Base-by-base conservation (phyloP, 2,329 filamentous ascomycete species). In the Exophiala phaeomuriformis region DNA sequence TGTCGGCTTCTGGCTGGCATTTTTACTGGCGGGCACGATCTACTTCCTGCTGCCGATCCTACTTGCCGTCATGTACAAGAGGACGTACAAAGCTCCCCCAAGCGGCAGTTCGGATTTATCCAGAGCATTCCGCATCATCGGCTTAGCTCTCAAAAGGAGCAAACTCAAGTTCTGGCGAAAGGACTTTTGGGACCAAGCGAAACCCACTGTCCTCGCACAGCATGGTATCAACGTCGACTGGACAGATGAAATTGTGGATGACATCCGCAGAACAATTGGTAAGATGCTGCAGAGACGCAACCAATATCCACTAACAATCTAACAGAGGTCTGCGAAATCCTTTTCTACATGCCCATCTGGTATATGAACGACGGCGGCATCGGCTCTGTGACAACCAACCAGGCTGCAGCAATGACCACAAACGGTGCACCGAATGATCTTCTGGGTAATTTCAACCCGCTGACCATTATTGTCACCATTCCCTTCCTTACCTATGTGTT, bases 1-100 rank as follows among this genome's bases (percentile, higher is more conserved):
- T 57, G 77, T 88, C 45, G 85, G 85, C 3, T 89, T 87, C 73
- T 89, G 83, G 83, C 76, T 86, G 28, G 77, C 85, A 0, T 89
- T 77, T 71, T 68, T 84, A 32, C 75, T 88, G n/a, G 84, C 85
- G 5, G 86, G 84, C 1, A 67, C 74, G 51, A 70, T 86, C 63
- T 85, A 86, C 72, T 42, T 74, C 19, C 10, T 41, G 19, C 19
- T 41, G 39, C 39, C 39, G 5, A 27, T 41, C 10, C 19, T 41
- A 6, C n/a, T 41, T 5, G 42, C 57, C 40, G 30, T 63, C 5
- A 62, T 67, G 28, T 71, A 71, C 47, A 70, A 68, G 49, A 65
- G 59, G 12, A 66, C 67, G 1, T 56, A 67, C 47, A 67, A 65
- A 46, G 46, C 55, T 32, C 66, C 66, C 4, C 66, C 68, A 1